phyloP scores from a whole-genome alignment of 2,329 filamentous ascomycete species.

The Zalaria obscura region DNA sequence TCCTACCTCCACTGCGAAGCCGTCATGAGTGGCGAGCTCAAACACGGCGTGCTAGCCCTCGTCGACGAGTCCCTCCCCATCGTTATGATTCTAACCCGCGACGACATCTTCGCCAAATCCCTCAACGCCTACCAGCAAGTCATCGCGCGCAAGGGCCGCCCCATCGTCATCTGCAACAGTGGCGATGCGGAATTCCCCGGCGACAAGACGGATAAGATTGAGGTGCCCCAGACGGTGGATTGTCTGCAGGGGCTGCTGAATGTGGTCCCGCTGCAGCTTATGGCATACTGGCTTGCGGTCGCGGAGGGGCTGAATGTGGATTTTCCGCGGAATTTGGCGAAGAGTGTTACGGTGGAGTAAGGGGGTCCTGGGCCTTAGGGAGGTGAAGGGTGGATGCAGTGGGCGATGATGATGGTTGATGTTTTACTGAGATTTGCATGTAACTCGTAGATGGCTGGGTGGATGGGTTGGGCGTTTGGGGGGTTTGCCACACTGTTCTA shows the following conservation, averaged over 20 bases:
- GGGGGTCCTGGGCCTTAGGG: background rate
- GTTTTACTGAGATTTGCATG: too few species aligned
- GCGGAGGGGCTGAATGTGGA: constrained; percentile 94
- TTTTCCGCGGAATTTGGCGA: constrained; percentile 96
- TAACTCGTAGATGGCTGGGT: too few species aligned
- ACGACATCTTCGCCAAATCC: constrained; percentile 96
- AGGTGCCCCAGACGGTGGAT: constrained; percentile 92
- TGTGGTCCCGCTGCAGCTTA: constrained; percentile 92
- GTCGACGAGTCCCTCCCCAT: constrained; percentile 98
- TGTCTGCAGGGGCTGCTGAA: constrained; percentile 93
- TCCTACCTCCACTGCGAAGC: constrained; percentile 99
- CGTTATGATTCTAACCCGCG: constrained; percentile 97
- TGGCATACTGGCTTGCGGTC: constrained; percentile 97
- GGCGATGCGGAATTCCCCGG: constrained; percentile 77
- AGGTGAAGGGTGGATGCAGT: too few species aligned
- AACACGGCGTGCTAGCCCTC: constrained; percentile 93
- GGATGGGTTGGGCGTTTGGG: too few species aligned
- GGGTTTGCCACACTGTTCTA: too few species aligned
- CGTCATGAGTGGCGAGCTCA: constrained; percentile 98
- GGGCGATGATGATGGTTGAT: too few species aligned
- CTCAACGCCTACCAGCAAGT: constrained; percentile 99
- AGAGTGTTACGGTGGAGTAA: constrained; percentile 98
- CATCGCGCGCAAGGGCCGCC: constrained; percentile 86
- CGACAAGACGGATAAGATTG: constrained; percentile 88
- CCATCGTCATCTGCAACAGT: constrained; percentile 96